Percentiles rank a stretch among this genome's conserved stretches.
These are phyloP conservation scores for Fusarium brevicatenulatum DNA, from an alignment of 2,329 filamentous ascomycete genomes.

Conservation along the genomic window DNA sequence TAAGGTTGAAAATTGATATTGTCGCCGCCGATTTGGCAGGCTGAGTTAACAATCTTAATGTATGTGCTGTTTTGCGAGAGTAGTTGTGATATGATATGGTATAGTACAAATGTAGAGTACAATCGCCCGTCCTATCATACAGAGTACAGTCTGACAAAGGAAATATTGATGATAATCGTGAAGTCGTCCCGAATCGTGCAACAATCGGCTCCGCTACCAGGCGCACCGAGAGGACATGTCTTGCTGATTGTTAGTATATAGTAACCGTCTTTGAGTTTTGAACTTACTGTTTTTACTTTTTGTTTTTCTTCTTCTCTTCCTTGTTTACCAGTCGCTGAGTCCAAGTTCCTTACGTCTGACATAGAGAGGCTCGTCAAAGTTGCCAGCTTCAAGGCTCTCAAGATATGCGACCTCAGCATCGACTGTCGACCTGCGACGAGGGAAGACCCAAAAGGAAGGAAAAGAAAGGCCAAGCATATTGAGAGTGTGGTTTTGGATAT, in stretches of 20 bases:
- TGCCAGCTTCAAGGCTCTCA: slow-evolving; percentile 26
- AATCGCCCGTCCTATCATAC: not conserved
- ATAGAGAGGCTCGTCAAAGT: slow-evolving; percentile 31
- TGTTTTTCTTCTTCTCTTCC: not conserved
- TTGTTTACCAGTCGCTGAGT: slow-evolving; percentile 27
- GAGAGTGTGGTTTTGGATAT: not conserved
- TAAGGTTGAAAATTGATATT: slow-evolving; percentile 22
- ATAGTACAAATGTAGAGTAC: not conserved
- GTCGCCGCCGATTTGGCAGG: slow-evolving; percentile 20
- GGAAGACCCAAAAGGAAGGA: slow-evolving; percentile 29
- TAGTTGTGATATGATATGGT: not conserved
- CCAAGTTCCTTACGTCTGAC: slow-evolving; percentile 25
- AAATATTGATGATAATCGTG: not conserved
- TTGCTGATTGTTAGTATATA: not conserved
- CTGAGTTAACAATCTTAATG: slow-evolving; percentile 10
- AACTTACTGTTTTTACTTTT: not conserved
- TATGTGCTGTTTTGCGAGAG: not conserved
- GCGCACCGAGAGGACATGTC: slow-evolving; percentile 13
- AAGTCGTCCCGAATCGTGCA: slow-evolving; percentile 18
- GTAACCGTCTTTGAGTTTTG: no score
- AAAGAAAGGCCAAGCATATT: slow-evolving; percentile 39
- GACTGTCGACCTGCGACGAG: slow-evolving; percentile 31
- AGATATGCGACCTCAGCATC: slow-evolving; percentile 26
- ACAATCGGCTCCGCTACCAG: slow-evolving; percentile 5
- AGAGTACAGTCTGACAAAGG: not conserved